Evolutionary conservation across 208 protist species (phyloP), one percentile per base, ranked within the genome.

Genomic region (Leishmania major): DNA sequence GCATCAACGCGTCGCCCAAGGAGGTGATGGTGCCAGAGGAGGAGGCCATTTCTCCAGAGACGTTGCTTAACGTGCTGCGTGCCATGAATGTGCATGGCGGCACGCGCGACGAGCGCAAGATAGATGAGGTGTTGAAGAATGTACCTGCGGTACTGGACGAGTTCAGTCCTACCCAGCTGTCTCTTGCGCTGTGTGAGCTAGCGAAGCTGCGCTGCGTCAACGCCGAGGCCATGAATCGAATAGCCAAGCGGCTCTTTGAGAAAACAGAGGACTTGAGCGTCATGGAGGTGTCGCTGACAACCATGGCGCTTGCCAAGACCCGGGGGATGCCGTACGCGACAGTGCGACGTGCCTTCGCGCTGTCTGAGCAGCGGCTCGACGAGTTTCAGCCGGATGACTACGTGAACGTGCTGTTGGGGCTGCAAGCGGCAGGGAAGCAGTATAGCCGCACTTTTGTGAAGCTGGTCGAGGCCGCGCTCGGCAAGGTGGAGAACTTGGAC

Each of bases 311-410:
- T 31, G 88, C 90, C 25, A 84, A 81, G 35, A 88, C 83, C 31
- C 82, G 84, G n/a, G 93, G 95, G 37, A 88, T 96, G 59, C 90
- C 90, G 28, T 87, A 89, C 57, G 77, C 84, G 13, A 86, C 93
- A 3, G 8, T 96, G 49, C 88, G 88, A 28, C 88, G 79, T 10
- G 78, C 90, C 19, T 88, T 93, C 43, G 28, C 76, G 49, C 74
- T 93, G 10, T 84, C 90, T 19, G 92, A 95, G 77, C 70, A 87
- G 45, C 87, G 86, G 43, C 64, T 92, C 5, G 17, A 69, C 3
- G 89, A 96, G 37, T 95, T 97, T 74, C 88, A 96, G 60, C 89
- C 87, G 25, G 92, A 97, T 76, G 95, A 97, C 79, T 96, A 94
- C 86, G 76, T 90, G 43, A 92, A 91, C 75, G 84, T 89, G 43